Conservation (phyloP, 2,329 filamentous ascomycete genomes). For the Talaromyces sp. region DNA sequence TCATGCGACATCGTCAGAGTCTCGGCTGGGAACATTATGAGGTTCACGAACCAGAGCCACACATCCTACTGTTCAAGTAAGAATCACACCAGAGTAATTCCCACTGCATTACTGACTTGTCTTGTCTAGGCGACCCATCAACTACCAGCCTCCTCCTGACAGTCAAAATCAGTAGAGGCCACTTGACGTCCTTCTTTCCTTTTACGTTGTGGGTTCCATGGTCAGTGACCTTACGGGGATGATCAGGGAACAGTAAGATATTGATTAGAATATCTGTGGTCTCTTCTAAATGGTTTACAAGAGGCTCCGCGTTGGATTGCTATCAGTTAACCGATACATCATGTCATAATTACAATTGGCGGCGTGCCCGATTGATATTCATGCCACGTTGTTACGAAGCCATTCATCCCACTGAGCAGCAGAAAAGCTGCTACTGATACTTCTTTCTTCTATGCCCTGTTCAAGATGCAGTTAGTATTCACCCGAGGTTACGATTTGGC, state of each 20-base stretch:
- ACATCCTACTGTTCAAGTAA: conserved; percentile 98
- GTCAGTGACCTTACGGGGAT: conserved; percentile 7
- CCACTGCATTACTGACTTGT: conserved; percentile 17
- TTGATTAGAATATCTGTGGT: background rate
- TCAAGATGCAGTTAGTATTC: conserved; percentile 20
- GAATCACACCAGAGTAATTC: conserved; percentile 35
- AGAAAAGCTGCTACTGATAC: conserved; percentile 74
- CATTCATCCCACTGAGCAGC: conserved; percentile 81
- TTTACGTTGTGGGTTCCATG: conserved; percentile 15
- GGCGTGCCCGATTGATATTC: conserved; percentile 16
- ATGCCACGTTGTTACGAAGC: conserved; percentile 63
- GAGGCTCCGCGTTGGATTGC: background rate
- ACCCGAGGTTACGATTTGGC: background rate
- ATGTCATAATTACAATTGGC: background rate
- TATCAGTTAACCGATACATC: background rate
- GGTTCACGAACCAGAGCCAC: conserved; percentile 96
- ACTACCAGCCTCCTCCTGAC: conserved; percentile 66
- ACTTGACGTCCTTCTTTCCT: background rate
- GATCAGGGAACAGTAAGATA: conserved; percentile 4
- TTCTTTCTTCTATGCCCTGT: conserved; percentile 66
- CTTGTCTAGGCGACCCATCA: conserved; percentile 66
- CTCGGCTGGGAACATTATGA: conserved; percentile 99
- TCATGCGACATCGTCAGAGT: conserved; percentile 56
- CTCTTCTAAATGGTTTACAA: background rate
- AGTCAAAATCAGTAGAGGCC: conserved; percentile 21